Evolutionary conservation across 2,329 filamentous ascomycete species (phyloP).

Genomic region (Trichoderma brevicompactum): DNA sequence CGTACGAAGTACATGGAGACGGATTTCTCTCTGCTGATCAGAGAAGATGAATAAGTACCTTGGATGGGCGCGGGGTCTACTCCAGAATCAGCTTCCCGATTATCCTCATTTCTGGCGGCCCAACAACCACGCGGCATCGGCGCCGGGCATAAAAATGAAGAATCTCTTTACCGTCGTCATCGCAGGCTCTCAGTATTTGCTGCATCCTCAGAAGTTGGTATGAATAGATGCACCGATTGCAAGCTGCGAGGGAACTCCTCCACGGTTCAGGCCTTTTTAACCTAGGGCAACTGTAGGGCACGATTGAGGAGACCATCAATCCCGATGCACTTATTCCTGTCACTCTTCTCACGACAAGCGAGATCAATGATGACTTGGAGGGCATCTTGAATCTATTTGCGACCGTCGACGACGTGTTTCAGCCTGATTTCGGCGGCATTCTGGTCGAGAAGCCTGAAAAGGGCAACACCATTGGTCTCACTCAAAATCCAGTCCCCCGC

Average conservation of each 20-base stretch:
- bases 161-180: slow-evolving; percentile 45
- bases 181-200: slow-evolving; percentile 46
- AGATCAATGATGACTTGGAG: slow-evolving; percentile 46
- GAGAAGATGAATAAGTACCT: slow-evolving; percentile 12
- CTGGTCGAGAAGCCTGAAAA: slow-evolving; percentile 45
- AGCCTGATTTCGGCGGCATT: slow-evolving; percentile 45
- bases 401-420: slow-evolving; percentile 46
- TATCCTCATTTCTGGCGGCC: neutral
- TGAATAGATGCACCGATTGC: neutral
- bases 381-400: slow-evolving; percentile 41
- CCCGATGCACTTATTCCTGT: slow-evolving; percentile 48
- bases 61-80: slow-evolving; percentile 8
- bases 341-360: slow-evolving; percentile 45
- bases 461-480: slow-evolving; percentile 28
- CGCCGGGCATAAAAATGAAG: slow-evolving; percentile 34
- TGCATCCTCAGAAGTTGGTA: slow-evolving; percentile 47
- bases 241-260: neutral
- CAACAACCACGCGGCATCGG: slow-evolving; percentile 1
- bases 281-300: slow-evolving; percentile 38
- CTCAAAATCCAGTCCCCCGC: slow-evolving; percentile 13
- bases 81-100: slow-evolving; percentile 5
- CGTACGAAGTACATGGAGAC: neutral
- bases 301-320: slow-evolving; percentile 49
- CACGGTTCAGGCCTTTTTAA: neutral
- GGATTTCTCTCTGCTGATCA: neutral